phyloP scores from a whole-genome alignment of 306 rosid genomes.

The Hylodesmum podocarpum region DNA sequence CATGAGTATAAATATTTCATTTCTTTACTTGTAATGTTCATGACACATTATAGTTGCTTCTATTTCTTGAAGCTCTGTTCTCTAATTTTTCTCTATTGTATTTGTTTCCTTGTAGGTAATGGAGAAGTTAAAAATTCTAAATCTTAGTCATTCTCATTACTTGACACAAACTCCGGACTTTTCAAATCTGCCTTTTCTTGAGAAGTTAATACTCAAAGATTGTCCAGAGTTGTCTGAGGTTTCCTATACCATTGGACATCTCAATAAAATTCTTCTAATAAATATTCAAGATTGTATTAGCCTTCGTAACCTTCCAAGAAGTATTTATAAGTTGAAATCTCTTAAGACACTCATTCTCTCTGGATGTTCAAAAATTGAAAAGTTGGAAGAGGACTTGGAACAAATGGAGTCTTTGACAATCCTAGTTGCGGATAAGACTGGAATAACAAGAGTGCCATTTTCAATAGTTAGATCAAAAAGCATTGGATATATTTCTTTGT shows the following conservation, averaged over 20 bases:
- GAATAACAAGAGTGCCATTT: slow-evolving; percentile 25
- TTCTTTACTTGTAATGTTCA: background rate
- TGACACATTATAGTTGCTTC: background rate
- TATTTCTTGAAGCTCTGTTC: background rate
- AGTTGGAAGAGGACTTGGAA: slow-evolving; percentile 26
- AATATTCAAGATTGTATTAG: slow-evolving; percentile 30
- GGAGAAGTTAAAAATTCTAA: slow-evolving; percentile 28
- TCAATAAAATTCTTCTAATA: background rate
- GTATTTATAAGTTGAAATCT: slow-evolving; percentile 26
- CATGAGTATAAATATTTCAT: background rate
- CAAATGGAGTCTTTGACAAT: slow-evolving; percentile 26
- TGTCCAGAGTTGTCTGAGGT: slow-evolving; percentile 22
- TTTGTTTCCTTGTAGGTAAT: slow-evolving; percentile 14
- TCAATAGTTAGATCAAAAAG: background rate
- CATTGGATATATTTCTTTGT: slow-evolving; percentile 20
- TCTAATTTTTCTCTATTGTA: background rate
- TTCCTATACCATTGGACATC: slow-evolving; percentile 27
- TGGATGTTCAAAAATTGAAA: slow-evolving; percentile 28
- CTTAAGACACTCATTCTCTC: slow-evolving; percentile 21
- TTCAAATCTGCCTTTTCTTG: slow-evolving; percentile 33
- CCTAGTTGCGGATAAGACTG: slow-evolving; percentile 34
- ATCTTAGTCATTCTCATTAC: slow-evolving; percentile 35
- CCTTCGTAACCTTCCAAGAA: slow-evolving; percentile 31
- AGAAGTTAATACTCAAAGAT: slow-evolving; percentile 25
- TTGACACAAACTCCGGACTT: slow-evolving; percentile 36